Evolutionary conservation across 1,284 basidiomycete genomes (phyloP), one percentile per base, ranked within the genome.

Genomic region (Schizophyllum amplum): DNA sequence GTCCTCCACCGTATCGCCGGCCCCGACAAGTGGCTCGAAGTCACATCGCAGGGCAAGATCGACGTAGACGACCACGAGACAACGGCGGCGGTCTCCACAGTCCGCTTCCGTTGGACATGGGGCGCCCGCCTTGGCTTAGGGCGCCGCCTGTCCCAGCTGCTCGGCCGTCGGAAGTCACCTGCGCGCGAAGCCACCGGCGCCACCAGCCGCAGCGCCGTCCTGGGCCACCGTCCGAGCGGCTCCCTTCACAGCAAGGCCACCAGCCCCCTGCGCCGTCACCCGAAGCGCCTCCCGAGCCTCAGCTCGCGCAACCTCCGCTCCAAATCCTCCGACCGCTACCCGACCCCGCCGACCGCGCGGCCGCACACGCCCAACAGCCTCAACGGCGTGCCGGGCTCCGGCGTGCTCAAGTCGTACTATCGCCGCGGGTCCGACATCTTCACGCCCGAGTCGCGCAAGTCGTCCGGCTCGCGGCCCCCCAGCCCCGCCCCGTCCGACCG

Each of bases 11-110:
- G 90, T 65, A 77, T 98, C 25, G 69, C 78, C 17, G 80, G 91
- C 57, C 82, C 87, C 0, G 75, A 82, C 0, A 75, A 78, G n/a
- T 98, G 95, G 94, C 79, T 95, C 6, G 71, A 78, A 15, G 80
- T 85, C 56, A 96, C 92, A 1, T 83, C 86, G 52, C 71, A 65
- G 3, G 63, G 66, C n/a, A 68, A 67, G 57, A 75, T 76, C 51
- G 62, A 68, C 13, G 86, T 96, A 25, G 89, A 90, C 0, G 80
- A 82, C n/a, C 84, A 84, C 56, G 95, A 97, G 63, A 86, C 94
- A 2, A 82, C 81, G 22, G 84, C 83, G 21, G 94, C 92, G 6
- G 83, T 92, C 75, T 81, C 83, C 2, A 67, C 71, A 0, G 77
- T 84, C 6, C 80, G 73, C 58, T 87, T 84, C 65, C 72, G 72